Evolutionary conservation across 139 green algal genomes (phyloP), one percentile per base, ranked within the genome.

Genomic region (Chlorella vulgaris): DNA sequence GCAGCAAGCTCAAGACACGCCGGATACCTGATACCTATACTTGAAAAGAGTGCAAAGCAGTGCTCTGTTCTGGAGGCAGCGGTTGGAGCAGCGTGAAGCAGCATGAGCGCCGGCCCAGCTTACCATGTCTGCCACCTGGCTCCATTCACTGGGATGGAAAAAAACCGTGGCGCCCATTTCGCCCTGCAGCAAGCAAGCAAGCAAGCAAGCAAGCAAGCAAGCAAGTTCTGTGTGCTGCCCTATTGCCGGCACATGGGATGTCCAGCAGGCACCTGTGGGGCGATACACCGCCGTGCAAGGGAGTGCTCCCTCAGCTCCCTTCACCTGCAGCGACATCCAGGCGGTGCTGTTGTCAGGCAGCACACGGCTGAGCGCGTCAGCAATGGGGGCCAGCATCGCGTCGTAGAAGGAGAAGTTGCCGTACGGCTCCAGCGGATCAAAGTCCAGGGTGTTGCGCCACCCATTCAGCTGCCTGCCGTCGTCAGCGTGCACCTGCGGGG

Each of bases 381-480:
- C 58, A 8, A 80, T 71, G 13, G 74, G 74, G 15, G 4, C 39
- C 28, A 80, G 74, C 28, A 80, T 24, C 1, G 42, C 31, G 28
- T 80, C 74, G 26, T 36, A 42, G n/a, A 69, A 80, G 3, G 74
- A 71, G 74, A 71, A 80, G 15, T 39, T n/a, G 15, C 73, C 42
- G 35, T 21, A 50, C 5, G n/a, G 35, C 50, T 78, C 28, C 7
- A 80, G 58, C 28, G 74, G 74, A 39, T 80, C 29, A 35, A 80
- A 80, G 39, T 55, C 29, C 58, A 80, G 58, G 3, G 74, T 80
- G 74, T 80, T 80, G 74, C 74, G 74, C 74, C 74, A 80, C 13
- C 74, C 74, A n/a, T 80, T 80, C n/a, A 61, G 2, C 13, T 29
- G 33, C 1, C 38, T 28, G 0, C 74, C 74, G n/a, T 80, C 55